phyloP scores from a whole-genome alignment of 2,329 filamentous ascomycete genomes.

The Berkeleyomyces basicola region DNA sequence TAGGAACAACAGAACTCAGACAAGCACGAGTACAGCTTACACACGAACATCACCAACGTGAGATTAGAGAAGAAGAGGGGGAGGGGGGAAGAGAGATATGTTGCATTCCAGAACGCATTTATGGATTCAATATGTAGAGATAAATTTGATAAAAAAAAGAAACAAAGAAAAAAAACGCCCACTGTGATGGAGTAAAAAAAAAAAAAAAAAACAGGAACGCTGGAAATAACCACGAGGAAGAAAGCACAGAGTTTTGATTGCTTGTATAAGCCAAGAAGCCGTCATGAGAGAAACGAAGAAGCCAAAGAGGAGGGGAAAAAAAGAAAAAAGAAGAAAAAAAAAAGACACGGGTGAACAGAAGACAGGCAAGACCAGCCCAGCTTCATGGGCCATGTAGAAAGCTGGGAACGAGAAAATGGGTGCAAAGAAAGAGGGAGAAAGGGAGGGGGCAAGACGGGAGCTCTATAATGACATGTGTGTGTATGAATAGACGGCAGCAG shows the following conservation, averaged over 20 bases:
- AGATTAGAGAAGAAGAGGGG: background rate
- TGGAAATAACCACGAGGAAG: background rate
- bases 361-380: background rate
- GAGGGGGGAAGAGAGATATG: background rate
- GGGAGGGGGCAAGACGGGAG: no score
- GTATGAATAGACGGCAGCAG: background rate
- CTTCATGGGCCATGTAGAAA: no score
- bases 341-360: background rate
- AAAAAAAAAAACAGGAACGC: background rate
- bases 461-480: no score
- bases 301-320: background rate
- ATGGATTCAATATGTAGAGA: background rate
- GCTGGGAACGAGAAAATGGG: no score
- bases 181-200: background rate
- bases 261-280: background rate
- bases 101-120: background rate
- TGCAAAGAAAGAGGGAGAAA: no score
- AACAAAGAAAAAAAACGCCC: background rate
- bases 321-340: background rate
- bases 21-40: background rate
- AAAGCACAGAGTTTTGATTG: background rate
- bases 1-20: slow-evolving; percentile 6
- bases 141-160: background rate
- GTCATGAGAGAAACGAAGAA: background rate
- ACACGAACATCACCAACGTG: background rate